phyloP scores from a whole-genome alignment of 257 asterid genomes.

The Ocimum tenuiflorum region DNA sequence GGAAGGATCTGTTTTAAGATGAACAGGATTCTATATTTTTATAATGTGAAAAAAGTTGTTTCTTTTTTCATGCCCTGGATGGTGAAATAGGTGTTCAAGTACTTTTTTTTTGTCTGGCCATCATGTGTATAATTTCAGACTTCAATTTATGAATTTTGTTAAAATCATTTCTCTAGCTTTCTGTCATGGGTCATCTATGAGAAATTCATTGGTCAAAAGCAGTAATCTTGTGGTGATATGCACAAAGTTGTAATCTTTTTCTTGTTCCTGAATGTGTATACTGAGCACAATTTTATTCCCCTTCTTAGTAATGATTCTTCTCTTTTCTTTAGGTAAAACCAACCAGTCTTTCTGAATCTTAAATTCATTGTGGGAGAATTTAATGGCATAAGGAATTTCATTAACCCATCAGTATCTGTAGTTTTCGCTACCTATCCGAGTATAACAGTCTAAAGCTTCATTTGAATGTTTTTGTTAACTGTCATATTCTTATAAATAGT shows the following conservation, averaged over 20 bases:
- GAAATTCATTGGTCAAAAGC: slow-evolving; percentile 11
- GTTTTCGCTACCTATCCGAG: not conserved
- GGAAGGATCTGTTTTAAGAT: slow-evolving; percentile 29
- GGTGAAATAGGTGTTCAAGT: not conserved
- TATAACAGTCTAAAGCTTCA: not conserved
- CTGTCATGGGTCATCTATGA: slow-evolving; percentile 12
- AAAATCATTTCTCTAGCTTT: slow-evolving; percentile 4
- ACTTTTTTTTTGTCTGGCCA: not conserved
- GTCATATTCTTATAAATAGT: not conserved
- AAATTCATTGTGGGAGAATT: slow-evolving; percentile 1
- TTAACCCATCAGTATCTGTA: not conserved
- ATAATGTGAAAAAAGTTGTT: too few species aligned
- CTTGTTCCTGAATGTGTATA: not conserved
- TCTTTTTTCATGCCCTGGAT: not conserved
- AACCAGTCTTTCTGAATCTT: slow-evolving; percentile 6
- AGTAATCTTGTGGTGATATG: slow-evolving; percentile 19
- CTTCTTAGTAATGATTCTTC: not conserved
- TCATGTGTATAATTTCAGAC: not conserved
- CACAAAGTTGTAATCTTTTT: slow-evolving; percentile 21
- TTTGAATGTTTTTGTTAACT: not conserved
- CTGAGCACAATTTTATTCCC: not conserved
- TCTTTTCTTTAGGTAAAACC: not conserved
- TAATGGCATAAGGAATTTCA: not conserved
- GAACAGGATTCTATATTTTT: not conserved
- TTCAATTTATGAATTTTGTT: slow-evolving; percentile 3